Percentiles rank a stretch among this genome's conserved stretches.
Conservation (phyloP, 768 basidiomycete species). For the Auricularia sp. region DNA sequence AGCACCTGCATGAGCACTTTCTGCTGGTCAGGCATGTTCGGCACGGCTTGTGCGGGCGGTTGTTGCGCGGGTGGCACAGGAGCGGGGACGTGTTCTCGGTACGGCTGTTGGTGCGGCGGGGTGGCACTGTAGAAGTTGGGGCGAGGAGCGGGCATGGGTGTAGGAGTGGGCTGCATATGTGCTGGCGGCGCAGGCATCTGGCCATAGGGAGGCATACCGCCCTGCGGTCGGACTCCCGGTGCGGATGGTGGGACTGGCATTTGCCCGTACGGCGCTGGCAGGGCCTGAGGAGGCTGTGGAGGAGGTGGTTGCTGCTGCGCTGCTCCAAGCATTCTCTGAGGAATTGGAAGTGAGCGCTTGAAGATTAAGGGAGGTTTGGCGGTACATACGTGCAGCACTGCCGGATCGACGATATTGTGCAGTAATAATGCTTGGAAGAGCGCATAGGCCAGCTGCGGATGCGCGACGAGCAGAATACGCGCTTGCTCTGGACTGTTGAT, state of each 20-base stretch:
- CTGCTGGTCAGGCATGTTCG: conserved; percentile 28
- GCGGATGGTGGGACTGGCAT: background rate
- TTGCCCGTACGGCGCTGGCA: too few relatives aligned
- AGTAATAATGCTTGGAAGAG: conserved; percentile 89
- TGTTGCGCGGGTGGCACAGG: conserved; percentile 19
- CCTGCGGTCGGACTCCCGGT: conserved; percentile 7
- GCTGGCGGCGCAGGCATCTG: conserved; percentile 4
- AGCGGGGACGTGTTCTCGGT: conserved; percentile 8
- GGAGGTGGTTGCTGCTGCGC: conserved; percentile 13
- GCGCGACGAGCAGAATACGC: conserved; percentile 58
- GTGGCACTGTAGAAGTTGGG: conserved; percentile 17
- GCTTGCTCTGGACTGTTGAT: conserved; percentile 89
- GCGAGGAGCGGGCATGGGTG: conserved; percentile 13
- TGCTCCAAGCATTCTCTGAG: conserved; percentile 45
- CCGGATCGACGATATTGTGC: conserved; percentile 87
- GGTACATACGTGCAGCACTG: conserved; percentile 59
- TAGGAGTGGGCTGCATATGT: conserved; percentile 7
- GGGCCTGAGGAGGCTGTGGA: background rate
- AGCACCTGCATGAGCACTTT: conserved; percentile 83
- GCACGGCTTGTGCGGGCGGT: conserved; percentile 22
- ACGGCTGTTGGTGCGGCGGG: conserved; percentile 11
- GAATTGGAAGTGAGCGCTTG: conserved; percentile 23
- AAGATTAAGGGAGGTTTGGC: background rate
- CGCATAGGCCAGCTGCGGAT: conserved; percentile 93
- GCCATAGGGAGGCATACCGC: conserved; percentile 9